These are phyloP conservation scores for Pulicaria dysenterica DNA, from an alignment of 129 eudicot genomes.

Conservation along the genomic window DNA sequence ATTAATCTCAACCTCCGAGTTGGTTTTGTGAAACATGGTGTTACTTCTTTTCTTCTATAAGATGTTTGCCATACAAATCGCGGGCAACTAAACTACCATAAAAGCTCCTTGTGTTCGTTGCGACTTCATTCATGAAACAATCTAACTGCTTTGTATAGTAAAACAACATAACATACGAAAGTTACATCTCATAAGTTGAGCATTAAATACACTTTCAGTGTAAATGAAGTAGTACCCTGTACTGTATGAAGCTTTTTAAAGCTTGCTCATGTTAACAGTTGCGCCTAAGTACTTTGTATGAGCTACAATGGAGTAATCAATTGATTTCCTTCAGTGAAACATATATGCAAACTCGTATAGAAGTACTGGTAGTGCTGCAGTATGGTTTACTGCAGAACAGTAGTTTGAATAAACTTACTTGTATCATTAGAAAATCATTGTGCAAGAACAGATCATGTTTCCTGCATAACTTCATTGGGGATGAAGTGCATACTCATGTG, in stretches of 20 bases:
- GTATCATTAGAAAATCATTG: slow-evolving; percentile 4
- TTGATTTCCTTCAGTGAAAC: neutral
- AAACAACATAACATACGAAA: neutral
- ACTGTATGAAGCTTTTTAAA: neutral
- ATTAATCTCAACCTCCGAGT: slow-evolving; percentile 4
- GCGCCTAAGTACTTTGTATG: neutral
- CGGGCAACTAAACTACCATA: slow-evolving; percentile 10
- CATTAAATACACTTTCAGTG: slow-evolving; percentile 3
- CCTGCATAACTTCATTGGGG: too few relatives aligned
- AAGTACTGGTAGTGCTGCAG: too few relatives aligned
- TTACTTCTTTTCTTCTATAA: slow-evolving; percentile 17
- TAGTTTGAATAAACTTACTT: slow-evolving; percentile 4
- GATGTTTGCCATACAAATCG: slow-evolving; percentile 5
- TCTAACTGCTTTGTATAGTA: slow-evolving; percentile 6
- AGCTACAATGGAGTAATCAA: neutral
- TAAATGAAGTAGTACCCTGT: slow-evolving; percentile 23
- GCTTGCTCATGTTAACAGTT: neutral
- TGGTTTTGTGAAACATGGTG: neutral
- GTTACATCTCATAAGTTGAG: neutral
- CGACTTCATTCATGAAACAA: slow-evolving; percentile 13
- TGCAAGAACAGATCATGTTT: slow-evolving; percentile 4
- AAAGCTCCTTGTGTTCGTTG: neutral
- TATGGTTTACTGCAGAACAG: neutral
- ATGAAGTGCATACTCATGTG: too few relatives aligned
- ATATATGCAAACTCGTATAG: too few relatives aligned